phyloP scores from a whole-genome alignment of 2,329 filamentous ascomycete species.

The Amylocarpus encephaloides region DNA sequence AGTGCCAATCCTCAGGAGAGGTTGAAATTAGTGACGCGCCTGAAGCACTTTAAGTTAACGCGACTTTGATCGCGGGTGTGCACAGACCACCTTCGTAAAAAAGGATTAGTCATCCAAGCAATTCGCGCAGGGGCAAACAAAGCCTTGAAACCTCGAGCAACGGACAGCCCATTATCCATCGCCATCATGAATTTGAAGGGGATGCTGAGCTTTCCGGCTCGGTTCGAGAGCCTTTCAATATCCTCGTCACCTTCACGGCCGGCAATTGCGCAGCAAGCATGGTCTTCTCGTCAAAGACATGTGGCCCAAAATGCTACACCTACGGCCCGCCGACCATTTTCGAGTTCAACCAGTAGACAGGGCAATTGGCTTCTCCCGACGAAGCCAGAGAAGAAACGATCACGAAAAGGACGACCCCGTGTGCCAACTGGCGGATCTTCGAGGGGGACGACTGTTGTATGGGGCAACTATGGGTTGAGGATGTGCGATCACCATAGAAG shows the following conservation, averaged over 20 bases:
- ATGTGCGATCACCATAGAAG: slow-evolving; percentile 91
- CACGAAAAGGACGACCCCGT: slow-evolving; percentile 77
- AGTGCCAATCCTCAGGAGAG: background rate
- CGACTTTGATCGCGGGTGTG: too few species aligned
- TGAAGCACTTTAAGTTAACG: slow-evolving; percentile 4
- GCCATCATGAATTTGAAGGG: slow-evolving; percentile 26
- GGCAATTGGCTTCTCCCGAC: slow-evolving; percentile 80
- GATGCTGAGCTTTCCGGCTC: slow-evolving; percentile 26
- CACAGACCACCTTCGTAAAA: too few species aligned
- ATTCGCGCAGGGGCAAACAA: background rate
- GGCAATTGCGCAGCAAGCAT: slow-evolving; percentile 18
- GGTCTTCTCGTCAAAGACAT: slow-evolving; percentile 21
- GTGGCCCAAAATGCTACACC: slow-evolving; percentile 31
- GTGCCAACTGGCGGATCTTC: slow-evolving; percentile 86
- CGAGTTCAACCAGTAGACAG: slow-evolving; percentile 53
- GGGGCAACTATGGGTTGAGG: slow-evolving; percentile 91
- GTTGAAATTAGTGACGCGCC: background rate
- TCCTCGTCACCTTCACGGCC: slow-evolving; percentile 31
- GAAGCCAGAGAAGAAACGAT: slow-evolving; percentile 76
- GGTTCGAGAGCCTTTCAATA: slow-evolving; percentile 27
- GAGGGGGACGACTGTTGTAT: slow-evolving; percentile 90
- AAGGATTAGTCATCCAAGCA: too few species aligned
- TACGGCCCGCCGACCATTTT: slow-evolving; percentile 58
- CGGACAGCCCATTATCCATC: slow-evolving; percentile 1
- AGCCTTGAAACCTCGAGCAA: background rate